A percentile compares a stretch with the other conserved stretches of the same genome.
These are phyloP conservation scores for Sindora glabra DNA, from an alignment of 306 rosid species.

Conservation along the genomic window DNA sequence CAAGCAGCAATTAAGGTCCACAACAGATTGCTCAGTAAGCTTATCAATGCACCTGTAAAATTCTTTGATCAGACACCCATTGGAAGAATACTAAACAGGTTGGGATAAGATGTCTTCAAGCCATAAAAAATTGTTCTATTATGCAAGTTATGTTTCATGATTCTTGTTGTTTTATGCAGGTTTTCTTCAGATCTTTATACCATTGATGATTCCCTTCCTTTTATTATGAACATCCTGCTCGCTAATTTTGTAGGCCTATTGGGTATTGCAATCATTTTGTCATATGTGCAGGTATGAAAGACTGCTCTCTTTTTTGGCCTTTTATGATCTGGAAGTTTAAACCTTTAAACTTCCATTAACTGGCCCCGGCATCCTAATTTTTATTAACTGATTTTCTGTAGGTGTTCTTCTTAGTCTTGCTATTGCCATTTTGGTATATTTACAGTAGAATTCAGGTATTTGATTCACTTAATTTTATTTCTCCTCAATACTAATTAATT, in stretches of 20 bases:
- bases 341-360: constrained; percentile 1
- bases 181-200: constrained; percentile 93
- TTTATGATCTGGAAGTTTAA: neutral
- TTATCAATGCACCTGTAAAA: constrained; percentile 73
- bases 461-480: neutral
- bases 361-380: constrained; percentile 3
- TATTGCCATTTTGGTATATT: constrained; percentile 88
- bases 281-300: constrained; percentile 72
- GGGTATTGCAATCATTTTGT: constrained; percentile 78
- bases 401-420: constrained; percentile 79
- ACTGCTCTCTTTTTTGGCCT: constrained; percentile 3
- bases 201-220: constrained; percentile 94
- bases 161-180: constrained; percentile 42
- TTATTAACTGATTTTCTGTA: constrained; percentile 24
- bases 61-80: constrained; percentile 87
- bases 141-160: neutral
- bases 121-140: constrained; percentile 5
- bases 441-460: constrained; percentile 92
- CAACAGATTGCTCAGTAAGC: constrained; percentile 51
- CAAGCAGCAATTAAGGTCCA: constrained; percentile 85
- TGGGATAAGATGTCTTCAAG: constrained; percentile 18
- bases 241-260: constrained; percentile 88
- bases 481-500: too few species aligned
- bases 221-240: constrained; percentile 85
- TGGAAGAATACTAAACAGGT: constrained; percentile 95